Percentiles rank a stretch among this genome's conserved stretches.
Evolutionary conservation across 371 early-diverging fungal genomes (phyloP).

Genomic region (Astathelohania contejeani): DNA sequence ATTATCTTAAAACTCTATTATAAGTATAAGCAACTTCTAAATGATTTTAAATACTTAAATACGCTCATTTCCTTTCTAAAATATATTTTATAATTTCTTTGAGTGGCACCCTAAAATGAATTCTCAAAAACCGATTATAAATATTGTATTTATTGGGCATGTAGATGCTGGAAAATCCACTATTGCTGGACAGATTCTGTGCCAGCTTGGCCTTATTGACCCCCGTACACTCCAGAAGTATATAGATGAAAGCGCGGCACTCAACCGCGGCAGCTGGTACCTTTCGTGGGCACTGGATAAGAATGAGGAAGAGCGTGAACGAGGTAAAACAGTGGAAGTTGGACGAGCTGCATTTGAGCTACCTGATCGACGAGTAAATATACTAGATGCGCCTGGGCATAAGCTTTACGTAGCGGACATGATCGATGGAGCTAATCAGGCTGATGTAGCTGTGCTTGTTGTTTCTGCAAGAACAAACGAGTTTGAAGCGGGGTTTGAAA

Average conservation of each 20-base stretch:
- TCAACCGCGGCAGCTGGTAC: constrained; percentile 53
- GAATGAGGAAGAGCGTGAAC: constrained; percentile 61
- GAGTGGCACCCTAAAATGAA: no score
- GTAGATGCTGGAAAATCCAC: constrained; percentile 98
- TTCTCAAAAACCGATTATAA: no score
- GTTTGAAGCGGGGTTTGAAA: constrained; percentile 93
- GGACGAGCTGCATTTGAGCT: constrained; percentile 76
- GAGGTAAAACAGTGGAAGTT: constrained; percentile 51
- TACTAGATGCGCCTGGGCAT: constrained; percentile 77
- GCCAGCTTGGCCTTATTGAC: constrained; percentile 94
- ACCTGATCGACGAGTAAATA: constrained; percentile 55
- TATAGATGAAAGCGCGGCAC: constrained; percentile 87
- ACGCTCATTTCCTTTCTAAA: no score
- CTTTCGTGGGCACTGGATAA: constrained; percentile 51
- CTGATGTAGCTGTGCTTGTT: constrained; percentile 68
- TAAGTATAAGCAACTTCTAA: no score
- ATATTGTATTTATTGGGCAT: constrained; percentile 97
- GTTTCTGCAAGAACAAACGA: constrained; percentile 81
- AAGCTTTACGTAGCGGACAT: constrained; percentile 91
- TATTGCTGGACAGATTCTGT: constrained; percentile 93
- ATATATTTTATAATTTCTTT: no score
- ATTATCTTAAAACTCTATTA: no score
- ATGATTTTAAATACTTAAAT: no score
- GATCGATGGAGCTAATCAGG: constrained; percentile 89
- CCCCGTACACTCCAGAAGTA: constrained; percentile 96